Conservation (phyloP, 352 stramenopile genomes). For the Pythium dissimile region DNA sequence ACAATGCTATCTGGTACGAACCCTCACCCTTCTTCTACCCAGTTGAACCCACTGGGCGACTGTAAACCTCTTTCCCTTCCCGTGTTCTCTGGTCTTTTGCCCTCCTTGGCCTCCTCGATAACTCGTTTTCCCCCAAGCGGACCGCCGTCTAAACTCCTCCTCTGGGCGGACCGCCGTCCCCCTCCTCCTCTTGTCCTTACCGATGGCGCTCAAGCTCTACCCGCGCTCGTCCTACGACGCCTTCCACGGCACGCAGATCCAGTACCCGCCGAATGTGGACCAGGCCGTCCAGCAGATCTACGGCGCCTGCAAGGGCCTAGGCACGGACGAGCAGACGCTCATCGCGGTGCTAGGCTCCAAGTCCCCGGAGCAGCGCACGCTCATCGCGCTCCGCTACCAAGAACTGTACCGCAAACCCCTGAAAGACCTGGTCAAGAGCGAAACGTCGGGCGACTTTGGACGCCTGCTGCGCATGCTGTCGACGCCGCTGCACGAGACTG, state of each 20-base stretch:
- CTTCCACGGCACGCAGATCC: constrained; percentile 42
- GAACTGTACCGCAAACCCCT: constrained; percentile 63
- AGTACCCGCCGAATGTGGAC: constrained; percentile 52
- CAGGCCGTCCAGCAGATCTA: constrained; percentile 68
- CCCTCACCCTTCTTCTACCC: not conserved
- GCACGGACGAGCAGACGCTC: constrained; percentile 74
- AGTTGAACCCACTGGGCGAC: constrained; percentile 4
- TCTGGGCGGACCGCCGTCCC: not conserved
- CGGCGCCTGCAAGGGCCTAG: constrained; percentile 54
- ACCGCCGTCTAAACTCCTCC: not conserved
- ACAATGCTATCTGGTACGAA: no score
- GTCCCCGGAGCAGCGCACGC: constrained; percentile 60
- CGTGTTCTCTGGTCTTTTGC: not conserved
- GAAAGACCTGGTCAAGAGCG: constrained; percentile 51
- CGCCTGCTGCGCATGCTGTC: constrained; percentile 68
- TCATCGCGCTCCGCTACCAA: constrained; percentile 69
- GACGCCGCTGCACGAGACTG: constrained; percentile 62
- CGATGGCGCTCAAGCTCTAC: constrained; percentile 43
- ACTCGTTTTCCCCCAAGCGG: not conserved
- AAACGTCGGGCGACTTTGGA: constrained; percentile 75
- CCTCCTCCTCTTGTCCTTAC: not conserved
- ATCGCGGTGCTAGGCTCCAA: constrained; percentile 65
- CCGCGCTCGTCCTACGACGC: constrained; percentile 49
- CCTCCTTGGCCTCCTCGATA: not conserved
- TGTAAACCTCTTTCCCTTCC: not conserved